Conservation (phyloP, 2,329 filamentous ascomycete species). For the Aspergillus amoenus region DNA sequence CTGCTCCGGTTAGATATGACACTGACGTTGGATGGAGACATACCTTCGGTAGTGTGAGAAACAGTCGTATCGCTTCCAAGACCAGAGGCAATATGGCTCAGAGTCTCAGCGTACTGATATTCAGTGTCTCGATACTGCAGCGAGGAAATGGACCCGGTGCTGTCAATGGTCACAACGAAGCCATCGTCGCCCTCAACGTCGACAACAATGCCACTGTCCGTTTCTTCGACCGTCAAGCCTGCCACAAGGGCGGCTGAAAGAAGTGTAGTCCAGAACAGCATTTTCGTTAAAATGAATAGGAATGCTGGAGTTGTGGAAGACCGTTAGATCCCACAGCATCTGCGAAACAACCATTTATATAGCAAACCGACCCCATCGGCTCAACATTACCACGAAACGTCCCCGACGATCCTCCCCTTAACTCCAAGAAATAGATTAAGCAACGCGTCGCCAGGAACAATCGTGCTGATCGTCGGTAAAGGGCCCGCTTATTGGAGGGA, state of each 20-base stretch:
- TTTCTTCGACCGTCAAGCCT: background rate
- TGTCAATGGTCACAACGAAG: slow-evolving; percentile 2
- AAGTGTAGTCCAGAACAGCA: background rate
- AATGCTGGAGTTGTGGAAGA: no score
- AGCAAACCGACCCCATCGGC: no score
- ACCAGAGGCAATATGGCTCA: slow-evolving; percentile 1
- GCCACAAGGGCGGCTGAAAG: background rate
- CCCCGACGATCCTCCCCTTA: no score
- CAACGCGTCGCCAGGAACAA: no score
- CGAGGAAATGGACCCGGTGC: background rate
- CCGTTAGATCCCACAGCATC: no score
- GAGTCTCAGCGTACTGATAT: background rate
- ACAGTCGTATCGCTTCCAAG: background rate
- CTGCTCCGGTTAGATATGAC: background rate
- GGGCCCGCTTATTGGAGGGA: no score
- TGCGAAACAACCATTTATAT: no score
- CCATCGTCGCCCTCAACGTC: slow-evolving; percentile 3
- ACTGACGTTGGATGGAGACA: background rate
- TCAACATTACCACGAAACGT: no score
- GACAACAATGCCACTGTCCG: background rate
- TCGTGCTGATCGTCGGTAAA: no score
- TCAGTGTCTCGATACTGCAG: background rate
- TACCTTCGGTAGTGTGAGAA: background rate
- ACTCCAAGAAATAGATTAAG: no score
- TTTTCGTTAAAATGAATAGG: background rate